Conservation (phyloP, 208 protist genomes). For the Tritrichomonas musculus region DNA sequence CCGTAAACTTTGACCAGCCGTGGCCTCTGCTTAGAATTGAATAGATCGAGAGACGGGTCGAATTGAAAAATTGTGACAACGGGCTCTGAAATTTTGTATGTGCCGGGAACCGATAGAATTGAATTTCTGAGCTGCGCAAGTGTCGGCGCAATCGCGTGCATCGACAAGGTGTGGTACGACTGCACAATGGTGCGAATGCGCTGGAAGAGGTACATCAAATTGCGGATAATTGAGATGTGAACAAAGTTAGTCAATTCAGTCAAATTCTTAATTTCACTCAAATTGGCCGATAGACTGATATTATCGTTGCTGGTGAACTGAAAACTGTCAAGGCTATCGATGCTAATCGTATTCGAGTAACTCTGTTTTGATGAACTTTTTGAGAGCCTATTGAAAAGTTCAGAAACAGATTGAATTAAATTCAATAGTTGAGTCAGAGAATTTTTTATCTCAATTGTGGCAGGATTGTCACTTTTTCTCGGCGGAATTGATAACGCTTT, state of each 20-base stretch:
- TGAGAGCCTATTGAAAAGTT: no score
- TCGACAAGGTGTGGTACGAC: neutral
- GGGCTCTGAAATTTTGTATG: neutral
- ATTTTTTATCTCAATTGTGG: neutral
- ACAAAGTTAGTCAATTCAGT: neutral
- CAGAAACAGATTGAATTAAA: neutral
- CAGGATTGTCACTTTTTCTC: neutral
- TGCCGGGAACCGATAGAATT: neutral
- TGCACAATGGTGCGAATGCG: neutral
- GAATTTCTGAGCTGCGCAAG: neutral
- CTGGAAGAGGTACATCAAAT: no score
- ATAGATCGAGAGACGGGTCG: neutral
- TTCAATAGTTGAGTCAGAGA: neutral
- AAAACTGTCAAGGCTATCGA: no score
- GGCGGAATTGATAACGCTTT: neutral
- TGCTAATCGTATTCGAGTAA: no score
- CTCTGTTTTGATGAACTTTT: no score
- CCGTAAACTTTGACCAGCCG: neutral
- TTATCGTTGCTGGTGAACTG: neutral
- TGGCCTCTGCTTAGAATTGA: constrained; percentile 7
- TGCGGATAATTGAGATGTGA: neutral
- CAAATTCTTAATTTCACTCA: neutral
- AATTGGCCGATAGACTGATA: neutral
- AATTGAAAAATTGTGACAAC: neutral
- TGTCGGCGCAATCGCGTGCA: neutral